phyloP scores from a whole-genome alignment of 176 grass and related monocot genomes.

The Chrysopogon serrulatus region DNA sequence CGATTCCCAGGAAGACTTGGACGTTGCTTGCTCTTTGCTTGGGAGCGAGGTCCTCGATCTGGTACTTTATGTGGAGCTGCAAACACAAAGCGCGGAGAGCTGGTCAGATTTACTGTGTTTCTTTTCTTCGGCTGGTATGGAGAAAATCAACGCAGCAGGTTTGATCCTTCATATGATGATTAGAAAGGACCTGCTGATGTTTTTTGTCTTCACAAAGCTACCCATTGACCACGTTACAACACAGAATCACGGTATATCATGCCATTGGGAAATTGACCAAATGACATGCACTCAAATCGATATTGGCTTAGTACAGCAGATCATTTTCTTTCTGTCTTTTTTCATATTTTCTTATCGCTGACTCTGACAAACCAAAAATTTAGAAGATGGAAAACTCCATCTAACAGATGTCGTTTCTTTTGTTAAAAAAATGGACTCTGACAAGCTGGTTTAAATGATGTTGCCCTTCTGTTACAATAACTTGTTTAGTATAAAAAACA shows the following conservation, averaged over 20 bases:
- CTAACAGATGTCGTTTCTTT: not conserved
- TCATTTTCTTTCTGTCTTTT: not conserved
- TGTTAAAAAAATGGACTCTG: not conserved
- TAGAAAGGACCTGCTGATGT: not conserved
- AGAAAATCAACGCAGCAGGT: not conserved
- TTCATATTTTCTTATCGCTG: not conserved
- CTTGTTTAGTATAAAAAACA: not conserved
- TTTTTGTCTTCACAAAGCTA: not conserved
- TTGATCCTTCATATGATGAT: not conserved
- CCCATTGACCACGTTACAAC: not conserved
- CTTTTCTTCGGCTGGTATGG: not conserved
- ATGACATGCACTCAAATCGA: not conserved
- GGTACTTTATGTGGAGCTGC: conserved; percentile 90
- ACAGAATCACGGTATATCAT: not conserved
- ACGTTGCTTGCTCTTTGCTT: conserved; percentile 62
- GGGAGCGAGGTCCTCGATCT: conserved; percentile 61
- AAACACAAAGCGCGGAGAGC: not conserved
- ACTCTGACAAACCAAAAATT: not conserved
- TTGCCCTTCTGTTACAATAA: not conserved
- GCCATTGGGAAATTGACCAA: not conserved
- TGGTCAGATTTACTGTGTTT: conserved; percentile 8
- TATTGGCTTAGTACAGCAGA: not conserved
- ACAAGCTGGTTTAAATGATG: not conserved
- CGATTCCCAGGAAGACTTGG: conserved; percentile 76
- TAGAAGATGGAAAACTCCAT: not conserved